Evolutionary conservation across 192 early-diverging fungal genomes (phyloP), one percentile per base, ranked within the genome.

Genomic region (Coemansia sp.): DNA sequence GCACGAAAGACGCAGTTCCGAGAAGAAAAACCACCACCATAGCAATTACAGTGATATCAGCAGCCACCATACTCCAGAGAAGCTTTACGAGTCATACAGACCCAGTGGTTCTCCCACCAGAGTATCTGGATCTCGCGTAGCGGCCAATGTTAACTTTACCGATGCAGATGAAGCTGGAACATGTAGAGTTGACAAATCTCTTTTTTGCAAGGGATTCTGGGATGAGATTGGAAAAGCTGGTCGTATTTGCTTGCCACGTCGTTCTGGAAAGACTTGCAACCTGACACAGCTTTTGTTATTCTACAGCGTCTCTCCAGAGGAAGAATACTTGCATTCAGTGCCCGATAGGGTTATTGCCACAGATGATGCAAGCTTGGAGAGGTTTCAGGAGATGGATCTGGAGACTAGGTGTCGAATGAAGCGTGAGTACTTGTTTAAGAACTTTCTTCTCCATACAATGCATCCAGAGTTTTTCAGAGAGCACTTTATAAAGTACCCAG

Each of bases 121-220:
- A 16, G 73, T 81, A 10, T 75, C 71, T 0, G 78, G 78, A 63
- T 67, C 69, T 15, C 71, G 71, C 11, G 78, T 81, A 0, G 58
- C 67, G 0, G 69, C 69, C 2, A 15, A 43, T 59, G 67, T 75
- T 5, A 75, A 66, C 0, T 80, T 80, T 38, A 71, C 77, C 0
- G 59, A 80, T 9, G 23, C 59, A 2, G 60, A 49, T 44, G 49
- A 57, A 9, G 12, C 44, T 8, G 58, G 58, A 0, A 21, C 76
- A 26, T 81, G 79, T 57, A 81, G 69, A 6, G 79, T 81, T 0
- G 79, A 81, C 65, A 81, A 81, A 26, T 73, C 79, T 1, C 70
- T 81, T 2, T 67, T 76, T 9, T 81, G 79, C 57, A 81, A 72
- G 15, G 79, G 79, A 0, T 81, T 81, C 47, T 81, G 79, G 79